Evolutionary conservation across 805 yeast species (phyloP).

Genomic region (Pichia ethanolica): DNA sequence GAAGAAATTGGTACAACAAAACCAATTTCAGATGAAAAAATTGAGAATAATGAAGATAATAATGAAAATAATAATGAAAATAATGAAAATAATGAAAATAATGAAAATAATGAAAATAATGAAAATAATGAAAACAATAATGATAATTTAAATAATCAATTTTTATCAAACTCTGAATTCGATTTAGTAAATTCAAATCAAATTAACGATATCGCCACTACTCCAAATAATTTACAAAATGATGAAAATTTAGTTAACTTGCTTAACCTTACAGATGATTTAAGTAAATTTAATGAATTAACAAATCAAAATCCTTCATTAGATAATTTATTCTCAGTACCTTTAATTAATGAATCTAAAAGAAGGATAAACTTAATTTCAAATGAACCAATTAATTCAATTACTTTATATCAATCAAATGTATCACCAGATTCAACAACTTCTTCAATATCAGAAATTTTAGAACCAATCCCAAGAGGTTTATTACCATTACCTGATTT

Average conservation of each 20-base stretch:
- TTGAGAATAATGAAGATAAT: background rate
- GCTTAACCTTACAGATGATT: background rate
- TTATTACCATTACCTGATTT: conserved; percentile 53
- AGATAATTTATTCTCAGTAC: conserved; percentile 11
- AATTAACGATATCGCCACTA: background rate
- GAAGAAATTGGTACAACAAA: conserved; percentile 12
- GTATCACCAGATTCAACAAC: conserved; percentile 8
- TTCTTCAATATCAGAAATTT: conserved; percentile 14
- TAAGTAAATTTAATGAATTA: background rate
- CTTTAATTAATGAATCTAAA: conserved; percentile 10
- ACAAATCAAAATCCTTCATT: background rate
- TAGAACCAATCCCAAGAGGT: conserved; percentile 27
- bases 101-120: background rate
- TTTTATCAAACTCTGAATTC: background rate
- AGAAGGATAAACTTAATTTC: too few relatives aligned
- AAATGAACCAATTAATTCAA: too few relatives aligned
- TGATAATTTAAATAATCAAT: background rate
- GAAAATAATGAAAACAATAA: background rate
- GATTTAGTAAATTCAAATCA: background rate
- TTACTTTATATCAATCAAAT: too few relatives aligned
- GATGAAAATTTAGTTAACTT: background rate
- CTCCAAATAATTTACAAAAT: background rate
- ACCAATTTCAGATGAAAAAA: too few relatives aligned
- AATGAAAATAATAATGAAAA: background rate
- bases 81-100: too few relatives aligned